These are phyloP conservation scores for Pleurotus pulmonarius DNA, from an alignment of 768 basidiomycete species.

Conservation along the genomic window DNA sequence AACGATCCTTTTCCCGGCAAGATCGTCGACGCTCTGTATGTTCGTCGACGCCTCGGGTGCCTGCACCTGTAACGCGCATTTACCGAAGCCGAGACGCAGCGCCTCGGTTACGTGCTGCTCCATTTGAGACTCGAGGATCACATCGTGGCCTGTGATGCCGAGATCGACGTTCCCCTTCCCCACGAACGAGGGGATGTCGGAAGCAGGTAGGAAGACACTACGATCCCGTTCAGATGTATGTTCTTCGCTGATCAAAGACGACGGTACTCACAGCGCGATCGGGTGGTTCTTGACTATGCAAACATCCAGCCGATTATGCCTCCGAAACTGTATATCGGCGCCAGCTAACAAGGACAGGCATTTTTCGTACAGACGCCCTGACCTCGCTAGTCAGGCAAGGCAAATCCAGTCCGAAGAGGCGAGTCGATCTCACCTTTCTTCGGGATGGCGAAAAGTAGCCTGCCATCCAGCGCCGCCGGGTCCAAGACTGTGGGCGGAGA, in stretches of 20 bases:
- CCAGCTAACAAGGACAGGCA: conserved; percentile 86
- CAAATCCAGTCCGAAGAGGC: too few relatives aligned
- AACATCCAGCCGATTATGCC: conserved; percentile 86
- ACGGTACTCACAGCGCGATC: conserved; percentile 76
- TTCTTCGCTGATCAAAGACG: neutral
- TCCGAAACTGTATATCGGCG: conserved; percentile 93
- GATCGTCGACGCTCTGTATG: conserved; percentile 68
- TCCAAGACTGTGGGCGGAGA: conserved; percentile 32
- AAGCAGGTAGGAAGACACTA: conserved; percentile 94
- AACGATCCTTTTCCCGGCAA: conserved; percentile 90
- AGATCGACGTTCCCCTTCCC: conserved; percentile 96
- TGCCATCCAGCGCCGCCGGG: conserved; percentile 74
- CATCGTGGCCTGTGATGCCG: conserved; percentile 97
- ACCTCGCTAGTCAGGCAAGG: neutral
- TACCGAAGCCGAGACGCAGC: conserved; percentile 87
- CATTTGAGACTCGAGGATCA: conserved; percentile 89
- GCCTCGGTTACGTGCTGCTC: conserved; percentile 71
- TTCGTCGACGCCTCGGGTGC: conserved; percentile 69
- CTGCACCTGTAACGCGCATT: conserved; percentile 86
- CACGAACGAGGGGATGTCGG: conserved; percentile 97
- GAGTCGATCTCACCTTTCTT: conserved; percentile 73
- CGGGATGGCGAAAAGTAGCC: conserved; percentile 91
- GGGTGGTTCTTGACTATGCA: conserved; percentile 89
- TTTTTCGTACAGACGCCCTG: conserved; percentile 89
- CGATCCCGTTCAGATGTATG: neutral